Evolutionary conservation across 1,139 yeast genomes (phyloP).

Genomic region (Sugiyamaella paludigena): DNA sequence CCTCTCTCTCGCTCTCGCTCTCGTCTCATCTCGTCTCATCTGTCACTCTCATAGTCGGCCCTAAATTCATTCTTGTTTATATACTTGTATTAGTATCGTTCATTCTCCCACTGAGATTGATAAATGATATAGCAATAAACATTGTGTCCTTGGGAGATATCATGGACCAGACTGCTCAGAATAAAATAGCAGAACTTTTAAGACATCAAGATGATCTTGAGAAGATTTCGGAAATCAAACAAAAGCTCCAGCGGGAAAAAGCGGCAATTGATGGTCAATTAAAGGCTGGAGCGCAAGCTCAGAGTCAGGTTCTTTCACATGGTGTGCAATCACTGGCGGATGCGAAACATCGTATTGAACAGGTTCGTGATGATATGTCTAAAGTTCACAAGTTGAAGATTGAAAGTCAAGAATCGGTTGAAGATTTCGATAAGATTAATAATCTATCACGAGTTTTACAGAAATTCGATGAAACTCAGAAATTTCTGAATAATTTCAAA

Average conservation of each 20-base stretch:
- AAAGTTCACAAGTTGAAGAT: conserved; percentile 30
- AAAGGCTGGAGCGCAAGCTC: conserved; percentile 59
- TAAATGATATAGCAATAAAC: background rate
- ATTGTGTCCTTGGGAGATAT: too few species aligned
- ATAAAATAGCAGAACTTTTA: conserved; percentile 32
- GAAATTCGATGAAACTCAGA: conserved; percentile 66
- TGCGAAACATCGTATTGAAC: conserved; percentile 33
- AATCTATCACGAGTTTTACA: conserved; percentile 65
- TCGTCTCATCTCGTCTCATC: too few species aligned
- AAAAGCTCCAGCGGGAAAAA: conserved; percentile 66
- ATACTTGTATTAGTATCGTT: too few species aligned
- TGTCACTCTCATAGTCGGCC: too few species aligned
- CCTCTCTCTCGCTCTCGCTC: too few species aligned
- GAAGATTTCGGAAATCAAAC: conserved; percentile 53
- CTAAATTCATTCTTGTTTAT: too few species aligned
- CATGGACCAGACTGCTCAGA: conserved; percentile 12
- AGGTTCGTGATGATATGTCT: conserved; percentile 34
- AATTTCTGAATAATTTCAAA: conserved; percentile 62
- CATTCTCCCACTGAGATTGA: background rate
- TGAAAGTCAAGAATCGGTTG: conserved; percentile 37
- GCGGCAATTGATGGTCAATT: conserved; percentile 70
- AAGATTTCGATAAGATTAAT: conserved; percentile 59
- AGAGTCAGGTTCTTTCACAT: conserved; percentile 51
- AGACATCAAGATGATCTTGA: conserved; percentile 45
- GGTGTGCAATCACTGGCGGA: conserved; percentile 36